Evolutionary conservation across 75 land plant genomes (phyloP).

Genomic region (Gnetum montanum): DNA sequence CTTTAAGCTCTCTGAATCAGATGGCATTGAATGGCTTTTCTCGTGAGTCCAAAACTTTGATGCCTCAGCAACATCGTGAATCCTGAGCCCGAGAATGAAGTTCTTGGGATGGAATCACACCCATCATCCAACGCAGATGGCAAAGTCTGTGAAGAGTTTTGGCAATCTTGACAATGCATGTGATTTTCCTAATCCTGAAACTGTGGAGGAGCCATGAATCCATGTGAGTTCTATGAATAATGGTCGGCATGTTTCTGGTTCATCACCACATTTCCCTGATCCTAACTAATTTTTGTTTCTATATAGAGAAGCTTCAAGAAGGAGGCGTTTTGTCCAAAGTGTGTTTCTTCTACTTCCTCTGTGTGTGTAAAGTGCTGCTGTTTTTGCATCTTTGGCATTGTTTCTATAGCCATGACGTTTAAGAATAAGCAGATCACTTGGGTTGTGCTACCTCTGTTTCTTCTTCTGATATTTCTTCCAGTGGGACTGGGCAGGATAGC

Average conservation of each 20-base stretch:
- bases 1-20: too few species aligned
- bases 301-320: background rate
- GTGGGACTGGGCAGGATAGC: too few species aligned
- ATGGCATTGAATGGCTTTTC: too few species aligned
- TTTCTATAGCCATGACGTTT: too few species aligned
- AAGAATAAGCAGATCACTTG: too few species aligned
- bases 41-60: too few species aligned
- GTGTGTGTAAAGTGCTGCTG: background rate
- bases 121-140: background rate
- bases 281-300: background rate
- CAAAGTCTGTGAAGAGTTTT: constrained; percentile 2
- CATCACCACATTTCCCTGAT: background rate
- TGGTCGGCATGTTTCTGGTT: background rate
- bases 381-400: background rate
- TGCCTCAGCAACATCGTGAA: too few species aligned
- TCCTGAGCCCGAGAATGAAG: constrained; percentile 1
- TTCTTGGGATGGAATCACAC: too few species aligned
- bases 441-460: too few species aligned
- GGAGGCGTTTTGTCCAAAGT: background rate
- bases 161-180: background rate
- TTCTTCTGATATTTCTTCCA: too few species aligned
- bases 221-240: constrained; percentile 8
- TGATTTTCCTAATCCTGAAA: background rate
- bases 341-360: background rate
- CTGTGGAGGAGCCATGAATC: background rate